Evolutionary conservation across 192 early-diverging fungal species (phyloP).

Genomic region (Dispira simplex): DNA sequence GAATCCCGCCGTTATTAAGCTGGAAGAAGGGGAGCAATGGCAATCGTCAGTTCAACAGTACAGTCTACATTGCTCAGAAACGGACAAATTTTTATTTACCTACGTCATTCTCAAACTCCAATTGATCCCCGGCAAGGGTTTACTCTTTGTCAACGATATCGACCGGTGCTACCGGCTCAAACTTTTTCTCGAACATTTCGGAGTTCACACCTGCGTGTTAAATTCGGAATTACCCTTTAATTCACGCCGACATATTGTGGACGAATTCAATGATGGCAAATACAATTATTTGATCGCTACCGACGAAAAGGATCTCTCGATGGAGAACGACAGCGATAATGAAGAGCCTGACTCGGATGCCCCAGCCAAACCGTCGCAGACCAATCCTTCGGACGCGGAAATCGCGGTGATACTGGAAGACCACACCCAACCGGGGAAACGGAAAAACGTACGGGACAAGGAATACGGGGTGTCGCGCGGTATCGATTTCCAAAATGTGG

Average conservation of each 20-base stretch:
- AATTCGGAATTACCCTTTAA: constrained; percentile 93
- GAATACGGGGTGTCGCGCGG: constrained; percentile 95
- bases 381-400: constrained; percentile 14
- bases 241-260: constrained; percentile 84
- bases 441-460: constrained; percentile 40
- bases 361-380: constrained; percentile 13
- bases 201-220: constrained; percentile 75
- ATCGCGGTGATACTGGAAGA: not conserved
- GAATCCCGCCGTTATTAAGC: constrained; percentile 72
- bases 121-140: constrained; percentile 77
- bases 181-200: constrained; percentile 95
- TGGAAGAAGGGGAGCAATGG: constrained; percentile 50
- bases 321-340: constrained; percentile 39
- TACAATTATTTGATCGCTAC: constrained; percentile 96
- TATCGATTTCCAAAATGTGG: constrained; percentile 87
- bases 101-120: constrained; percentile 85
- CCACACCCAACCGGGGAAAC: constrained; percentile 16
- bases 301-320: constrained; percentile 63
- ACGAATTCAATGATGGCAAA: constrained; percentile 92
- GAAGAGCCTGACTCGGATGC: constrained; percentile 21
- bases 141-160: constrained; percentile 94
- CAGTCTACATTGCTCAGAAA: constrained; percentile 52
- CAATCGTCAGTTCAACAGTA: constrained; percentile 53
- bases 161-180: constrained; percentile 84
- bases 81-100: constrained; percentile 76